Conservation (phyloP, 129 eudicot genomes). For the Helichrysum umbraculigerum region DNA sequence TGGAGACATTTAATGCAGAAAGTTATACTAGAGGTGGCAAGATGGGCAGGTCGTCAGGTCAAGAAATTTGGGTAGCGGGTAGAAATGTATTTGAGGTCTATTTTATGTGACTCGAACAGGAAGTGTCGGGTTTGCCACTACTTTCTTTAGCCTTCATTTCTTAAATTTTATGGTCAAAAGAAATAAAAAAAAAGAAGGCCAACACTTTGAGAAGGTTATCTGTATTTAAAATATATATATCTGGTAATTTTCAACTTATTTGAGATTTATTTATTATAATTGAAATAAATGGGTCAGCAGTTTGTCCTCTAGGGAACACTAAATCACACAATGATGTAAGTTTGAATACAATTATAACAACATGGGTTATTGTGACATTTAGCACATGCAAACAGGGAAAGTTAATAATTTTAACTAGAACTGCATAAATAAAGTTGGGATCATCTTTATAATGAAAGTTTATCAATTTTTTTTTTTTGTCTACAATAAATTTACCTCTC, state of each 20-base stretch:
- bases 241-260: neutral
- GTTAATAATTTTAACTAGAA: neutral
- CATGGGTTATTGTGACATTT: constrained; percentile 3
- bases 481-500: constrained; percentile 53
- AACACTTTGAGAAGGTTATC: neutral
- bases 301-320: neutral
- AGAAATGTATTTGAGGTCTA: neutral
- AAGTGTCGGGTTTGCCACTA: neutral
- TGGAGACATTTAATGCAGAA: constrained; percentile 24
- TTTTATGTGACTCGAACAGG: neutral
- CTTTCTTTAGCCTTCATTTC: neutral
- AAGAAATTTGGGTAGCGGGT: neutral
- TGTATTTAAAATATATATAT: neutral
- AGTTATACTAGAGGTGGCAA: neutral
- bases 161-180: neutral
- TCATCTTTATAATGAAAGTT: too few species aligned
- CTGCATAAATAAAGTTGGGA: neutral
- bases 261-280: neutral
- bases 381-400: neutral
- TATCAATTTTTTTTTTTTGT: too few species aligned
- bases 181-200: neutral
- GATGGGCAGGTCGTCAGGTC: too few species aligned
- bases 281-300: neutral
- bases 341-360: neutral
- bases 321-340: neutral